Evolutionary conservation across 2,329 filamentous ascomycete genomes (phyloP).

Genomic region (Paraphoma sp.): DNA sequence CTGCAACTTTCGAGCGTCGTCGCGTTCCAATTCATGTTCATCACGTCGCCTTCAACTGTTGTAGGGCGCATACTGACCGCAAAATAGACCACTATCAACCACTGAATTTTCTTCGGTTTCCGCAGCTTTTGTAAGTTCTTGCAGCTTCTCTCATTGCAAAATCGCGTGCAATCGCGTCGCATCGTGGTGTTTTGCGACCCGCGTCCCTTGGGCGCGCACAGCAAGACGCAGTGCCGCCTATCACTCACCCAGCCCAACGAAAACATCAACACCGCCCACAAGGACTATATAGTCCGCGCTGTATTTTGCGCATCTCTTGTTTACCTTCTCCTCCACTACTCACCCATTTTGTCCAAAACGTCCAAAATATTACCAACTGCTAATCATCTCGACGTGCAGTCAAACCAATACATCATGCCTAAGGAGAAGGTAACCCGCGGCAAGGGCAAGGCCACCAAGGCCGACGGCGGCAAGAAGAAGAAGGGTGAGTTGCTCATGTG

Average conservation of each 20-base stretch:
- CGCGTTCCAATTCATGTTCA: slow-evolving; percentile 40
- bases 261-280: slow-evolving; percentile 9
- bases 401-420: slow-evolving; percentile 62
- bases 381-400: slow-evolving; percentile 10
- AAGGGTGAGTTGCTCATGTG: slow-evolving; percentile 62
- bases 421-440: slow-evolving; percentile 70
- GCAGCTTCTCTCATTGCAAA: slow-evolving; percentile 26
- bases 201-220: slow-evolving; percentile 29
- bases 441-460: slow-evolving; percentile 64
- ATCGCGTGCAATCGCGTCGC: slow-evolving; percentile 36
- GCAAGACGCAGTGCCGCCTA: slow-evolving; percentile 19
- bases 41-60: slow-evolving; percentile 29
- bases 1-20: slow-evolving; percentile 33
- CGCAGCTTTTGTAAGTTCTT: slow-evolving; percentile 37
- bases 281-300: slow-evolving; percentile 3
- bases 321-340: background rate
- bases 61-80: slow-evolving; percentile 39
- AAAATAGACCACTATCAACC: slow-evolving; percentile 36
- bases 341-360: background rate
- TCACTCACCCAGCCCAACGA: slow-evolving; percentile 21
- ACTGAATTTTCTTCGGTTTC: slow-evolving; percentile 20
- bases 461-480: slow-evolving; percentile 70
- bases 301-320: slow-evolving; percentile 2
- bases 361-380: slow-evolving; percentile 9
- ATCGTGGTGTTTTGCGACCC: slow-evolving; percentile 42